Conservation (phyloP, 139 green algal species). For the Nannochloris sp. region DNA sequence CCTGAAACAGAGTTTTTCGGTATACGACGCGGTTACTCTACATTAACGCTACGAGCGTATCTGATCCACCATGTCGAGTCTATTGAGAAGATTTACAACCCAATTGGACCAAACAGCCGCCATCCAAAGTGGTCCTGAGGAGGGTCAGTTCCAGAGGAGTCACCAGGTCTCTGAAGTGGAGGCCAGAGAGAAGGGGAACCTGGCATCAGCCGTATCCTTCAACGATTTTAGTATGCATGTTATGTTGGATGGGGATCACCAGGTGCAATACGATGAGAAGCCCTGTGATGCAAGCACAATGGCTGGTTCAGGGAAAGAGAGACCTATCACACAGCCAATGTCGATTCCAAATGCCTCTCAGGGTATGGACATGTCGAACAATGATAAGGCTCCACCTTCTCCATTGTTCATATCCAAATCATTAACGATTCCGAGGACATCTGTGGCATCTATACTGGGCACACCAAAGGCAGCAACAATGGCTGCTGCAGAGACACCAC, state of each 20-base stretch:
- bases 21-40: too few species aligned
- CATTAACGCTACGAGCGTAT: too few species aligned
- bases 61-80: background rate
- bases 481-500: constrained; percentile 4
- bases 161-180: too few species aligned
- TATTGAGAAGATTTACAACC: background rate
- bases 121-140: too few species aligned
- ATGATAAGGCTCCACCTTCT: constrained; percentile 1
- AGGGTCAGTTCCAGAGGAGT: too few species aligned
- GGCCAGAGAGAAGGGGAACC: too few species aligned
- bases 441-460: background rate
- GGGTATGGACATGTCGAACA: background rate
- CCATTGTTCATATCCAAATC: constrained; percentile 1
- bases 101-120: background rate
- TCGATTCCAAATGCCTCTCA: too few species aligned
- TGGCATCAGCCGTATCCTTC: constrained; percentile 11
- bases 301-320: background rate
- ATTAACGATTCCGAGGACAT: constrained; percentile 9
- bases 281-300: background rate
- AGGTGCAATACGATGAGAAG: background rate
- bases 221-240: constrained; percentile 20
- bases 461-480: background rate
- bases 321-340: background rate
- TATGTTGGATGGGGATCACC: background rate
- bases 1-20: too few species aligned